Evolutionary conservation across 306 rosid genomes (phyloP), one percentile per base, ranked within the genome.

Genomic region (Cicer bijugum): DNA sequence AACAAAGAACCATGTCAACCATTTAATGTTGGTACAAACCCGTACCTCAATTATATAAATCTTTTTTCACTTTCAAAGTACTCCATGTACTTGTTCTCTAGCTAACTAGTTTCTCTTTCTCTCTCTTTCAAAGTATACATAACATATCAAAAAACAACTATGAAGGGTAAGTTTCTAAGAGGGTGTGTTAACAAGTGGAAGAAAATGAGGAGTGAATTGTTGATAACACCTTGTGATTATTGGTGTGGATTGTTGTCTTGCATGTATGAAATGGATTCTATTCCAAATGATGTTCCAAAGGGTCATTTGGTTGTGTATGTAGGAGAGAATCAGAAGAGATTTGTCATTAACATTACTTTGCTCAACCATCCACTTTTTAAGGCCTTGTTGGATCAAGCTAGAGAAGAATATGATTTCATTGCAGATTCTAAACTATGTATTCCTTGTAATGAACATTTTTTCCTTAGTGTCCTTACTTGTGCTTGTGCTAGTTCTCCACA

Each of bases 301-400:
- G 99, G 99, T 79, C 99, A 95, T 82, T 83, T 90, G 75, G 97
- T 90, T 38, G 95, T 91, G 0, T 95, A 91, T 46, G 99, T 91
- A 0, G 97, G 99, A 17, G 87, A 91, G 58, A 84, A 90, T 12
- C 70, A 58, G 72, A 90, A 88, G 88, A 87, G 99, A 83, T 91
- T 82, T 84, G 99, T 91, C 3, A 88, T 91, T 84, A 90, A 88
- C 50, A 15, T 89, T 55, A 43, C 77, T 43, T 69, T 90, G 12
- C 96, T 90, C 35, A 86, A 87, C 16, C 99, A 95, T 62, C 97
- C 99, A 14, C 88, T 95, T 71, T 87, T 94, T 82, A 84, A 66
- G 82, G 90, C 91, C 62, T 81, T 91, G 88, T 87, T 91, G 77
- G 99, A 94, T 73, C 88, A 88, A 84, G 95, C 96, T 60, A 74